These are phyloP conservation scores for Talaromyces proteolyticus DNA, from an alignment of 495 filamentous ascomycete species.

Conservation along the genomic window DNA sequence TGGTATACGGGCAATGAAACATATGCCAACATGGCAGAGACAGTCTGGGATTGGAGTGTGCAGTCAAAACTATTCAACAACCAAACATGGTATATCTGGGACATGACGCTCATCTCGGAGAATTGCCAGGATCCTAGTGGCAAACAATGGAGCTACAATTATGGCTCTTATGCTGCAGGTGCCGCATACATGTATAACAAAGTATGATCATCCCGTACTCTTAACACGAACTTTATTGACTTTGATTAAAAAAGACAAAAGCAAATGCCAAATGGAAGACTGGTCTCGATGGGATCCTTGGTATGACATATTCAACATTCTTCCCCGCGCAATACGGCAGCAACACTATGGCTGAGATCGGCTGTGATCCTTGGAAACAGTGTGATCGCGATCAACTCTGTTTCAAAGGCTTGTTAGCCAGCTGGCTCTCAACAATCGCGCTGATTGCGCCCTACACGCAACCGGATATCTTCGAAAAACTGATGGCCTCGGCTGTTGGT, in stretches of 20 bases:
- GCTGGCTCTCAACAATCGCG: slow-evolving; percentile 61
- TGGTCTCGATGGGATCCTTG: slow-evolving; percentile 48
- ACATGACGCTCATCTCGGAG: slow-evolving; percentile 52
- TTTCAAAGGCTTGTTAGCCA: slow-evolving; percentile 71
- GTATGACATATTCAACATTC: slow-evolving; percentile 32
- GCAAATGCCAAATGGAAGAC: slow-evolving; percentile 47
- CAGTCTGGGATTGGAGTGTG: slow-evolving; percentile 64
- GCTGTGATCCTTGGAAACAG: slow-evolving; percentile 58
- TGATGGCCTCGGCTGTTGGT: slow-evolving; percentile 50
- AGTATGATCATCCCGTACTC: slow-evolving; percentile 23
- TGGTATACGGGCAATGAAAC: slow-evolving; percentile 71
- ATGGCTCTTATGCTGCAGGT: slow-evolving; percentile 67
- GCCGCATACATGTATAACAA: slow-evolving; percentile 75
- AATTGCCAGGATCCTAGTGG: slow-evolving; percentile 56
- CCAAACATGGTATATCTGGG: slow-evolving; percentile 52
- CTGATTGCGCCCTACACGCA: slow-evolving; percentile 61
- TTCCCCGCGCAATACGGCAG: slow-evolving; percentile 51
- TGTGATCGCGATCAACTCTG: slow-evolving; percentile 67
- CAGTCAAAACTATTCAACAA: slow-evolving; percentile 47
- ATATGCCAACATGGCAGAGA: slow-evolving; percentile 69
- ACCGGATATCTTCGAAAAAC: slow-evolving; percentile 47
- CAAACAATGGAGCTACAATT: slow-evolving; percentile 73
- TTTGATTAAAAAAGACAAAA: slow-evolving; percentile 27
- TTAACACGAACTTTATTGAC: not conserved
- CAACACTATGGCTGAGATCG: slow-evolving; percentile 59